These are phyloP conservation scores for Lyophyllum decastes DNA, from an alignment of 768 basidiomycete genomes.

Conservation along the genomic window DNA sequence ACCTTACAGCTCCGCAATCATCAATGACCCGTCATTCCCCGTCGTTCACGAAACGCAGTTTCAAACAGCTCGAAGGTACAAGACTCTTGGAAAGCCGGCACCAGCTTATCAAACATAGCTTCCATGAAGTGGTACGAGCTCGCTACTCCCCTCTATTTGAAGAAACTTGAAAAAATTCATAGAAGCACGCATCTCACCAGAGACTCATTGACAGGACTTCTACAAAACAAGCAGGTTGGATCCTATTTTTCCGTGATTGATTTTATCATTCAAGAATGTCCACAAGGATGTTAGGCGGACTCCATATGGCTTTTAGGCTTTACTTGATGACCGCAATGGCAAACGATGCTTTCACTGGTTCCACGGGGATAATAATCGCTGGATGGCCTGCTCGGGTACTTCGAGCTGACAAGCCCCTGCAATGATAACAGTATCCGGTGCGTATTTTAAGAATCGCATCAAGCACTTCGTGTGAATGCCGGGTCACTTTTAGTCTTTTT, in stretches of 20 bases:
- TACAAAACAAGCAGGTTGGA: no score
- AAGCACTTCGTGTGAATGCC: neutral
- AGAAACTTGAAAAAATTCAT: no score
- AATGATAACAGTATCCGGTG: neutral
- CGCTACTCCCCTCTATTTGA: no score
- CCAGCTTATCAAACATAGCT: no score
- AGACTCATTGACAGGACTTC: no score
- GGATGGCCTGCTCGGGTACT: neutral
- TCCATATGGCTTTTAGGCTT: neutral
- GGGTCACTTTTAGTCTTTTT: neutral
- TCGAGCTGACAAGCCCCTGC: neutral
- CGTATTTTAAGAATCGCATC: constrained; percentile 5
- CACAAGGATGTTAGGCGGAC: neutral
- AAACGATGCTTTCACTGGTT: neutral
- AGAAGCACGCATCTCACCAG: no score
- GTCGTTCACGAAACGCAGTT: no score
- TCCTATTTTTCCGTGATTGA: neutral
- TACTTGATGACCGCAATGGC: neutral
- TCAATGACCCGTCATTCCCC: no score
- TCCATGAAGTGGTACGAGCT: no score
- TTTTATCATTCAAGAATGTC: neutral
- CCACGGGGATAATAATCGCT: neutral
- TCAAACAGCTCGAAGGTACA: no score
- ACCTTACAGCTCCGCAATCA: no score
- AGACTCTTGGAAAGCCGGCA: no score